A percentile compares a stretch with the other conserved stretches of the same genome.
Conservation (phyloP, 2,329 filamentous ascomycete species). For the Nemania diffusa region DNA sequence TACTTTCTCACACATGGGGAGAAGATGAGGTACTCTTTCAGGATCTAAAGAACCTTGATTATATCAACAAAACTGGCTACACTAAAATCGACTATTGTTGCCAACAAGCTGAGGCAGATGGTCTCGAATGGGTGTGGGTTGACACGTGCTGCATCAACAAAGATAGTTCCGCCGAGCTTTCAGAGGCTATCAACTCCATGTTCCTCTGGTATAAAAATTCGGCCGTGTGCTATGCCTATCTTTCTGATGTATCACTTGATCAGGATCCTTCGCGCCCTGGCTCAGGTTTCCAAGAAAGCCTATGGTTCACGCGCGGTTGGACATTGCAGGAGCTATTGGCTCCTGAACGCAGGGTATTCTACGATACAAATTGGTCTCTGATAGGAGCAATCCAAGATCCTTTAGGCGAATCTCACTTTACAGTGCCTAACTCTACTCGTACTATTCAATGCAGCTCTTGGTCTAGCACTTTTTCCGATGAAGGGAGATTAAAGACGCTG, state of each 20-base stretch:
- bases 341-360: neutral
- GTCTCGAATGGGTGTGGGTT: conserved; percentile 2
- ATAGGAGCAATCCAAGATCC: neutral
- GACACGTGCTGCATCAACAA: conserved; percentile 17
- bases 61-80: neutral
- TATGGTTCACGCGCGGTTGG: too few relatives aligned
- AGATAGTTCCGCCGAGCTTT: neutral
- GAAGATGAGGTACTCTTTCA: neutral
- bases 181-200: neutral
- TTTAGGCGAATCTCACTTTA: too few relatives aligned
- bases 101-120: neutral
- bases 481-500: too few relatives aligned
- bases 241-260: neutral
- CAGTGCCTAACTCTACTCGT: too few relatives aligned
- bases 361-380: neutral
- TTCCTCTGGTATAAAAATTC: neutral
- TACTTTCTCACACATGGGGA: conserved; percentile 12
- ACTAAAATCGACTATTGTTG: neutral
- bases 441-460: too few relatives aligned
- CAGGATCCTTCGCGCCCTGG: too few relatives aligned
- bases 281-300: too few relatives aligned
- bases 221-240: neutral
- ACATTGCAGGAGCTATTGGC: neutral
- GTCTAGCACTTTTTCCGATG: too few relatives aligned
- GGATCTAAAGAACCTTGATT: neutral